Percentiles rank a stretch among this genome's conserved stretches.
Conservation (phyloP, 2,329 filamentous ascomycete genomes). For the Myriosclerotinia scirpicola region DNA sequence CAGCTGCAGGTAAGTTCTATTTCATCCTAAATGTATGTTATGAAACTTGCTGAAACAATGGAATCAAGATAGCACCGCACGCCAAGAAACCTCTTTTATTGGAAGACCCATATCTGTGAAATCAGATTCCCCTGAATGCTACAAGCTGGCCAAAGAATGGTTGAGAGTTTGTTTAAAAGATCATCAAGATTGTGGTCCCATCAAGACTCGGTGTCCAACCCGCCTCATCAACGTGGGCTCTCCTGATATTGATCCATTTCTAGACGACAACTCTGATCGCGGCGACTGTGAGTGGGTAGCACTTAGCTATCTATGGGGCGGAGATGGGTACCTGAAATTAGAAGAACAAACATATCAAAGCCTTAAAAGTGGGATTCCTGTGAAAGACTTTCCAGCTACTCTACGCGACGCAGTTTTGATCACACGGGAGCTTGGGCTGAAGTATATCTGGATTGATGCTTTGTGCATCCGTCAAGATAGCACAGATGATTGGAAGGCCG, state of each 20-base stretch:
- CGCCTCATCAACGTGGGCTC: constrained; percentile 22
- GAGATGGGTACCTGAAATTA: constrained; percentile 12
- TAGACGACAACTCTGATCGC: constrained; percentile 13
- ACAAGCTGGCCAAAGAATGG: constrained; percentile 20
- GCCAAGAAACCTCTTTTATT: constrained; percentile 7
- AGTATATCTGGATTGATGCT: constrained; percentile 24
- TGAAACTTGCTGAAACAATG: neutral
- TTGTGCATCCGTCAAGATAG: constrained; percentile 22
- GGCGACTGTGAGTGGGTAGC: constrained; percentile 10
- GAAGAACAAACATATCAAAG: constrained; percentile 10
- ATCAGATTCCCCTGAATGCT: constrained; percentile 17
- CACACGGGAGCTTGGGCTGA: constrained; percentile 6
- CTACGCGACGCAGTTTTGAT: constrained; percentile 15
- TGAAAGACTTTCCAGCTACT: constrained; percentile 15
- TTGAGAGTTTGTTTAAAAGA: constrained; percentile 16
- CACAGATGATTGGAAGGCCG: constrained; percentile 18
- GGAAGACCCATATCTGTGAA: constrained; percentile 17
- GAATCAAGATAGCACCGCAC: neutral
- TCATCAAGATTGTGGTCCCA: constrained; percentile 14
- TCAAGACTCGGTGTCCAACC: constrained; percentile 18
- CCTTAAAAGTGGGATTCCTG: constrained; percentile 7
- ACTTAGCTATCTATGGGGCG: constrained; percentile 22
- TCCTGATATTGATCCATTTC: neutral
- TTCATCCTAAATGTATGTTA: neutral
- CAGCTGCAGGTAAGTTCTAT: neutral